phyloP scores from a whole-genome alignment of 1,284 basidiomycete species.

The Blastosporella zonata region DNA sequence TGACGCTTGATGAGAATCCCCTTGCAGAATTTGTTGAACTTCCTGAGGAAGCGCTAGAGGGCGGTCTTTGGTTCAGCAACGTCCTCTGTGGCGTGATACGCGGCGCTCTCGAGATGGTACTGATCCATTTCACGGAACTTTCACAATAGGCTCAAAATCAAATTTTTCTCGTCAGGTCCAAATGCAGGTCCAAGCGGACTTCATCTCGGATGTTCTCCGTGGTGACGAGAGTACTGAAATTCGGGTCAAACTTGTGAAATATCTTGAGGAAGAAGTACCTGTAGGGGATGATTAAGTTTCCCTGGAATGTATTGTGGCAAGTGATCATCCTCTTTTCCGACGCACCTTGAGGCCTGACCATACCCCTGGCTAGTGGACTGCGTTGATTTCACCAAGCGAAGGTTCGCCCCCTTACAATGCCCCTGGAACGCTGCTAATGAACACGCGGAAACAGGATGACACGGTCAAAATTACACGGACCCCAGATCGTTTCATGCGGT shows the following conservation, averaged over 20 bases:
- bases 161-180: conserved; percentile 66
- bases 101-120: conserved; percentile 96
- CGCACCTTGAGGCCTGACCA: neutral
- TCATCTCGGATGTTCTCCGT: conserved; percentile 86
- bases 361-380: neutral
- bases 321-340: neutral
- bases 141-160: conserved; percentile 15
- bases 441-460: conserved; percentile 6
- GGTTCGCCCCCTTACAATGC: neutral
- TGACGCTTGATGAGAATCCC: conserved; percentile 95
- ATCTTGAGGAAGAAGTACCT: conserved; percentile 92
- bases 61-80: conserved; percentile 96
- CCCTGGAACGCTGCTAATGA: neutral
- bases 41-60: conserved; percentile 88
- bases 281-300: conserved; percentile 67
- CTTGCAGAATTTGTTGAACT: conserved; percentile 97
- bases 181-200: conserved; percentile 91
- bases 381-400: neutral
- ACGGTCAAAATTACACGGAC: neutral
- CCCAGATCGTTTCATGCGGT: neutral
- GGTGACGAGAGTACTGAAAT: conserved; percentile 97
- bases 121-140: conserved; percentile 14
- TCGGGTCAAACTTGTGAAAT: conserved; percentile 84
- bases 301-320: conserved; percentile 1
- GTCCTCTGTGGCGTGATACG: conserved; percentile 92